Percentiles rank a stretch among this genome's conserved stretches.
Evolutionary conservation across 371 early-diverging fungal species (phyloP).

Genomic region (Mucor saturninus): DNA sequence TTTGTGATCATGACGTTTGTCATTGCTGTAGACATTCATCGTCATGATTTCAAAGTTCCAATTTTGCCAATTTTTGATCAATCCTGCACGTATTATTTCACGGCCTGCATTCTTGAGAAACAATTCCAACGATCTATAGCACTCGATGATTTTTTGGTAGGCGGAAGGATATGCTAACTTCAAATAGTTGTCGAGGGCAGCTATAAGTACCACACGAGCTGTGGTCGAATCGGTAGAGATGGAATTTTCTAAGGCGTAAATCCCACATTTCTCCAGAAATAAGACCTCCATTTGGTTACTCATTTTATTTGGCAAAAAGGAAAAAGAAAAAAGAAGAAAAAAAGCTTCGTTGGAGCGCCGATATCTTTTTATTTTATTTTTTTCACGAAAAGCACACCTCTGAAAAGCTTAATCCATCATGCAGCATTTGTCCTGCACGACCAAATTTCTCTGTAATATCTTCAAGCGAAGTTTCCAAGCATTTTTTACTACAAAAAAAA

Average conservation of each 20-base stretch:
- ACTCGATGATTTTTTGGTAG: background rate
- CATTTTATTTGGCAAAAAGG: slow-evolving; percentile 1
- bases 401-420: background rate
- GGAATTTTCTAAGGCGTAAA: slow-evolving; percentile 10
- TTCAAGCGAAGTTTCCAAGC: background rate
- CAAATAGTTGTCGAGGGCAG: background rate
- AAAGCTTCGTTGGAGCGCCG: background rate
- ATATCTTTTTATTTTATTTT: too few relatives aligned
- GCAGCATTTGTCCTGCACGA: background rate
- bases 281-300: background rate
- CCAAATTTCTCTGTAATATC: background rate
- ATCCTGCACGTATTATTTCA: slow-evolving; percentile 8
- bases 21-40: background rate
- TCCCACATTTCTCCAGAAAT: slow-evolving; percentile 11
- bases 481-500: background rate
- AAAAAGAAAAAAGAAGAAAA: background rate
- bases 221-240: background rate
- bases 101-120: slow-evolving; percentile 14
- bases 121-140: slow-evolving; percentile 6
- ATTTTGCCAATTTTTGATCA: slow-evolving; percentile 3
- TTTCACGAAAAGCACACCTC: too few relatives aligned
- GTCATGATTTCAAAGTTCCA: slow-evolving; percentile 20
- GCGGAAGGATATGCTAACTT: background rate
- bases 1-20: slow-evolving; percentile 17
- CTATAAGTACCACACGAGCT: slow-evolving; percentile 5